phyloP scores from a whole-genome alignment of 495 filamentous ascomycete species.

The Stereocaulon alpinum region DNA sequence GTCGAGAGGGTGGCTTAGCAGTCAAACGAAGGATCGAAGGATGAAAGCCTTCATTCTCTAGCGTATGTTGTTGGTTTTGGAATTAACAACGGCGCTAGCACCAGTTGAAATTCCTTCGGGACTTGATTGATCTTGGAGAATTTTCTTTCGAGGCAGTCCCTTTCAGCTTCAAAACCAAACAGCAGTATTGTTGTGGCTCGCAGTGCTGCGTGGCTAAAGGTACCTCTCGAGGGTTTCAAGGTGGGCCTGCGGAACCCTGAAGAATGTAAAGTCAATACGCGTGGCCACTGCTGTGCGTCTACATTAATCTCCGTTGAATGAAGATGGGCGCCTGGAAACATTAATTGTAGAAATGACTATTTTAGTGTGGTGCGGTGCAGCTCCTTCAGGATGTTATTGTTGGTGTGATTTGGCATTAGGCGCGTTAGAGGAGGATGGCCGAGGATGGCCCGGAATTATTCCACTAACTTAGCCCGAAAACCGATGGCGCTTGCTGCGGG shows the following conservation, averaged over 20 bases:
- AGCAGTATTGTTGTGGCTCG: too few relatives aligned
- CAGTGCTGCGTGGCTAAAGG: too few relatives aligned
- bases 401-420: constrained; percentile 3
- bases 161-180: too few relatives aligned
- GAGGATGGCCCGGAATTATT: background rate
- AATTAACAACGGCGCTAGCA: too few relatives aligned
- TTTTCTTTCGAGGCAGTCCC: too few relatives aligned
- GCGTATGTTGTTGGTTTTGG: too few relatives aligned
- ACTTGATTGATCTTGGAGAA: too few relatives aligned
- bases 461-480: constrained; percentile 2
- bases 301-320: background rate
- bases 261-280: background rate
- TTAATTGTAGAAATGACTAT: background rate
- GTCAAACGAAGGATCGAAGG: too few relatives aligned
- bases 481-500: background rate
- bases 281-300: background rate
- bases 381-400: background rate
- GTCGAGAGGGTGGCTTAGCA: too few relatives aligned
- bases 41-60: too few relatives aligned
- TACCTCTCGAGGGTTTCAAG: too few relatives aligned
- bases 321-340: background rate
- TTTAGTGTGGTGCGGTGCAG: background rate
- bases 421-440: constrained; percentile 1
- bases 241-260: background rate
- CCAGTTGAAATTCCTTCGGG: too few relatives aligned